A percentile compares a stretch with the other conserved stretches of the same genome.
Evolutionary conservation across 2,329 filamentous ascomycete genomes (phyloP).

Genomic region (Aspergillus costaricaensis): DNA sequence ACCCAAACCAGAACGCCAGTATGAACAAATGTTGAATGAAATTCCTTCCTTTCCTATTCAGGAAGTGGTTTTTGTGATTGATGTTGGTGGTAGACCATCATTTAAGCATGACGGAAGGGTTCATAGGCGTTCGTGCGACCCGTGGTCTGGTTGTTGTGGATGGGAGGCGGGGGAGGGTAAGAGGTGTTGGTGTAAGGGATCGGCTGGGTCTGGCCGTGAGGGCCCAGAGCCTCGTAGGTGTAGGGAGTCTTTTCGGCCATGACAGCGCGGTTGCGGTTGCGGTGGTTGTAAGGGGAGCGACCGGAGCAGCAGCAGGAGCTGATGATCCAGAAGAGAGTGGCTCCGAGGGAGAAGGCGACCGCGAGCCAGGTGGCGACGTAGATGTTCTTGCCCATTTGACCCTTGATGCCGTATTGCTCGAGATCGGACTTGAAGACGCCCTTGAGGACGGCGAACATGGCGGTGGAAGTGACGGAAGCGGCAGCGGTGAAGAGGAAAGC

Average conservation of each 20-base stretch:
- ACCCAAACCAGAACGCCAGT: background rate
- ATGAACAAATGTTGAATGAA: background rate
- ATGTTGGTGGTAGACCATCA: background rate
- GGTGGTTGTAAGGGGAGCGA: constrained; percentile 52
- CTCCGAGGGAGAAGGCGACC: constrained; percentile 72
- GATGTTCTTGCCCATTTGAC: constrained; percentile 67
- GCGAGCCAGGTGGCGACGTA: constrained; percentile 77
- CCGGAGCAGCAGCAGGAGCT: constrained; percentile 90
- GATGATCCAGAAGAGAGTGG: constrained; percentile 86
- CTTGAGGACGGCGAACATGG: constrained; percentile 69
- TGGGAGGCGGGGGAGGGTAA: constrained; percentile 31
- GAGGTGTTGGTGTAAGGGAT: constrained; percentile 27
- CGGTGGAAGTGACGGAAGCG: constrained; percentile 72
- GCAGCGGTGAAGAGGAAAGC: constrained; percentile 61
- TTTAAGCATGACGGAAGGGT: constrained; percentile 41
- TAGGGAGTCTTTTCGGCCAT: constrained; percentile 63
- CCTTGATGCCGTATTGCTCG: constrained; percentile 70
- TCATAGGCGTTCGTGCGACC: constrained; percentile 38
- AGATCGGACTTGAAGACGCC: constrained; percentile 67
- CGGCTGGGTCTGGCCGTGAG: constrained; percentile 25
- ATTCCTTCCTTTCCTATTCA: background rate
- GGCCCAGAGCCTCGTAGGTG: constrained; percentile 59
- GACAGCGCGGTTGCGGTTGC: constrained; percentile 44
- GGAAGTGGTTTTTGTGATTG: background rate
- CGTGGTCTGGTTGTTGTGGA: constrained; percentile 25